phyloP scores from a whole-genome alignment of 768 basidiomycete species.

The Lentinula sp. region DNA sequence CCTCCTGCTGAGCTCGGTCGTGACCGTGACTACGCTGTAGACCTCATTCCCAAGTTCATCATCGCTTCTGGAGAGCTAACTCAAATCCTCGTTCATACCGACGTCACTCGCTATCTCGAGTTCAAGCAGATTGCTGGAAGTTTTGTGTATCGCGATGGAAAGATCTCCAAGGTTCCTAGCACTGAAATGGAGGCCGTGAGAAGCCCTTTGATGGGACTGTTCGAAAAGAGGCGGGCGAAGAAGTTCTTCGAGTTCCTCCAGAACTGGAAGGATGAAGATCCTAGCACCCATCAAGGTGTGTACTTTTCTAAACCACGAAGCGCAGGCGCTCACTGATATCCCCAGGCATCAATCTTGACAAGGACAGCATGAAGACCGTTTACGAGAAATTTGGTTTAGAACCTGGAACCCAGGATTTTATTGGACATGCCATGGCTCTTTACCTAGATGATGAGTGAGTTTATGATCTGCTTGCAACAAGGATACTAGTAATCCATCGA shows the following conservation, averaged over 20 bases:
- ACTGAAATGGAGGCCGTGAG: slow-evolving; percentile 96
- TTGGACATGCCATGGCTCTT: slow-evolving; percentile 98
- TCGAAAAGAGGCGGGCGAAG: slow-evolving; percentile 97
- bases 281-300: slow-evolving; percentile 92
- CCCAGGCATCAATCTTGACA: slow-evolving; percentile 82
- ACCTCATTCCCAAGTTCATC: slow-evolving; percentile 99
- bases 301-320: neutral
- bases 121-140: slow-evolving; percentile 99
- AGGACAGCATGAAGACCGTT: slow-evolving; percentile 86
- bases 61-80: slow-evolving; percentile 97
- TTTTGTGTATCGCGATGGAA: slow-evolving; percentile 95
- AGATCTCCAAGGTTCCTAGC: slow-evolving; percentile 94
- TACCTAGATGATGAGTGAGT: slow-evolving; percentile 96
- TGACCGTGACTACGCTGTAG: slow-evolving; percentile 96
- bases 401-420: slow-evolving; percentile 96
- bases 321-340: slow-evolving; percentile 1
- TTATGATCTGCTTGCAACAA: neutral
- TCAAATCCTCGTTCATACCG: slow-evolving; percentile 96
- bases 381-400: slow-evolving; percentile 98
- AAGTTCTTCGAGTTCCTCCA: slow-evolving; percentile 98
- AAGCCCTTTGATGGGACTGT: slow-evolving; percentile 97
- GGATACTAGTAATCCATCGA: neutral
- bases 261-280: slow-evolving; percentile 91
- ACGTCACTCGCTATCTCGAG: slow-evolving; percentile 97
- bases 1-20: slow-evolving; percentile 85